Evolutionary conservation across 139 green algal genomes (phyloP).

Genomic region (Ulvella scutata): DNA sequence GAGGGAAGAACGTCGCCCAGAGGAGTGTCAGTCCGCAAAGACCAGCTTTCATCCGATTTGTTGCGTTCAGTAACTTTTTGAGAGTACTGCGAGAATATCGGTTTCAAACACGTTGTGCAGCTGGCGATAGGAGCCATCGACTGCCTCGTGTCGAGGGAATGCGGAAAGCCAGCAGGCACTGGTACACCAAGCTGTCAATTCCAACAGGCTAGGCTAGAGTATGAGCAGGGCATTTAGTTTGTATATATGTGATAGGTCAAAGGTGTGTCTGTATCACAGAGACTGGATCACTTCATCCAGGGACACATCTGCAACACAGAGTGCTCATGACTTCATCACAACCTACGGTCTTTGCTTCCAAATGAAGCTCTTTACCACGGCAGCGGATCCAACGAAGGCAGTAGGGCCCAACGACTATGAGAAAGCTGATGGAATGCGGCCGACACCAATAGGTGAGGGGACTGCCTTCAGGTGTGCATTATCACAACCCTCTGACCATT

Average conservation of each 20-base stretch:
- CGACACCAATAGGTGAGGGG: not conserved
- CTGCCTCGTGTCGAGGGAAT: no score
- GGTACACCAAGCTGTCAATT: no score
- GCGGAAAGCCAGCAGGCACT: no score
- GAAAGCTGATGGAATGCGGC: not conserved
- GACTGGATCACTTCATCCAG: not conserved
- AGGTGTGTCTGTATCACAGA: not conserved
- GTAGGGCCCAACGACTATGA: not conserved
- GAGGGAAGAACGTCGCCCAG: no score
- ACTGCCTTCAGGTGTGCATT: not conserved
- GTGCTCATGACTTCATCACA: slow-evolving; percentile 1
- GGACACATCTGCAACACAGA: not conserved
- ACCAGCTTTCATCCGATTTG: no score
- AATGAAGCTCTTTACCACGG: not conserved
- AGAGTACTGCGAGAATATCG: no score
- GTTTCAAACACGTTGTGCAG: no score
- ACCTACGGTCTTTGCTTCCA: not conserved
- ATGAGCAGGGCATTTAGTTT: not conserved
- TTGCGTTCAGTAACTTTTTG: no score
- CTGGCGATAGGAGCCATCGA: no score
- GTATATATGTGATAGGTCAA: not conserved
- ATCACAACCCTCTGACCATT: no score
- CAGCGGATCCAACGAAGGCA: not conserved
- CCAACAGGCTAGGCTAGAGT: no score
- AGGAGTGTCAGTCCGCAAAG: no score